These are phyloP conservation scores for Fusarium continuum DNA, from an alignment of 2,329 filamentous ascomycete species.

Conservation along the genomic window DNA sequence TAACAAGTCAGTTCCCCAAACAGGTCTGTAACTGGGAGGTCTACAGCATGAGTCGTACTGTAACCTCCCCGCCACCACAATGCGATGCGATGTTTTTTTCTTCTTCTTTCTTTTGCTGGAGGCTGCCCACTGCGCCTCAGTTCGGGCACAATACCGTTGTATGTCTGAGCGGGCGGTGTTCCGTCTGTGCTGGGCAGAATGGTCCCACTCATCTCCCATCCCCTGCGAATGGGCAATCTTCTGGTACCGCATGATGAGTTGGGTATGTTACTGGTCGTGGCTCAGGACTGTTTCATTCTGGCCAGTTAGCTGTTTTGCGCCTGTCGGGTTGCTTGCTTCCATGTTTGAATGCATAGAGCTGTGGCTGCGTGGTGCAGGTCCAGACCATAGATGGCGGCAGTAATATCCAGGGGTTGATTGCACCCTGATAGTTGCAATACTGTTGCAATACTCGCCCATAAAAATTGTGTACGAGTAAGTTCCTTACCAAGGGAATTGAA, in stretches of 20 bases:
- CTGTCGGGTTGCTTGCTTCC: not conserved
- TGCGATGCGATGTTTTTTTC: not conserved
- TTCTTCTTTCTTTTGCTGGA: too few species aligned
- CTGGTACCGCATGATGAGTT: not conserved
- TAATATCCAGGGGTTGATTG: not conserved
- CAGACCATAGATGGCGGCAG: not conserved
- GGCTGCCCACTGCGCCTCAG: not conserved
- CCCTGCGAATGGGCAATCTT: not conserved
- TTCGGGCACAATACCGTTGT: not conserved
- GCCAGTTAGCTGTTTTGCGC: constrained; percentile 20
- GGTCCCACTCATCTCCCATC: not conserved
- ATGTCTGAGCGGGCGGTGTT: not conserved
- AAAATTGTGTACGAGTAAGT: not conserved
- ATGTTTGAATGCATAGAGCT: not conserved
- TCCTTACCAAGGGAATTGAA: too few species aligned
- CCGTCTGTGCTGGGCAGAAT: not conserved
- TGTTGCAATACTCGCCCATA: too few species aligned
- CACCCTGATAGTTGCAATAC: too few species aligned
- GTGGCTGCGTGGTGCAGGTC: not conserved
- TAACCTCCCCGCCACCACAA: not conserved
- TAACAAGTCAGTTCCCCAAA: not conserved
- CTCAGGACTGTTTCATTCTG: constrained; percentile 8
- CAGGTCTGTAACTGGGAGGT: constrained; percentile 3
- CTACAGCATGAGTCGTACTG: too few species aligned
- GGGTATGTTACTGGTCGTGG: not conserved